These are phyloP conservation scores for Scheffersomyces titani DNA, from an alignment of 1,139 yeast species.

Conservation along the genomic window DNA sequence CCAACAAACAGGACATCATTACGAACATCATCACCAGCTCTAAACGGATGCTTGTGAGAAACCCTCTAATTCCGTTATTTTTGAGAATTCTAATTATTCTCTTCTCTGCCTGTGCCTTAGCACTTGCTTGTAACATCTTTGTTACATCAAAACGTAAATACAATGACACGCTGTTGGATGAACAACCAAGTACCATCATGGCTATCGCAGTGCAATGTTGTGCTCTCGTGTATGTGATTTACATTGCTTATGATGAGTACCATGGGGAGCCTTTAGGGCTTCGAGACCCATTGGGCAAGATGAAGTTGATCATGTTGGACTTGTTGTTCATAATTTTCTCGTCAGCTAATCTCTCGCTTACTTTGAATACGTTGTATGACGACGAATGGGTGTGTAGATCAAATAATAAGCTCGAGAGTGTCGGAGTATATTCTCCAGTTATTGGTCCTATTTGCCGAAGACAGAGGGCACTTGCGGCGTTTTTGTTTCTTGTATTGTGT, in stretches of 20 bases:
- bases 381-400: constrained; percentile 74
- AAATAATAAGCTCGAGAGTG: constrained; percentile 24
- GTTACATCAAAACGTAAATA: constrained; percentile 43
- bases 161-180: constrained; percentile 52
- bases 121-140: constrained; percentile 65
- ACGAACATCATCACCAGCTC: constrained; percentile 46
- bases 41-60: constrained; percentile 60
- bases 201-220: constrained; percentile 81
- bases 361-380: constrained; percentile 83
- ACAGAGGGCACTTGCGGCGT: constrained; percentile 77
- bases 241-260: constrained; percentile 89
- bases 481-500: constrained; percentile 70
- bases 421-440: constrained; percentile 27
- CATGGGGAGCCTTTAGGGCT: constrained; percentile 89
- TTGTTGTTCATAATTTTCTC: constrained; percentile 86
- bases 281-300: constrained; percentile 78
- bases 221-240: constrained; percentile 75
- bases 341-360: constrained; percentile 83
- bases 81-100: constrained; percentile 69
- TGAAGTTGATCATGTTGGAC: constrained; percentile 77
- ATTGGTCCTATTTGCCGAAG: constrained; percentile 65
- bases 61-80: constrained; percentile 79
- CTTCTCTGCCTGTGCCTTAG: constrained; percentile 63
- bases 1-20: constrained; percentile 62
- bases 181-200: constrained; percentile 91